Base-by-base conservation (phyloP, 2,329 filamentous ascomycete genomes). In the Teratosphaeria viscida region DNA sequence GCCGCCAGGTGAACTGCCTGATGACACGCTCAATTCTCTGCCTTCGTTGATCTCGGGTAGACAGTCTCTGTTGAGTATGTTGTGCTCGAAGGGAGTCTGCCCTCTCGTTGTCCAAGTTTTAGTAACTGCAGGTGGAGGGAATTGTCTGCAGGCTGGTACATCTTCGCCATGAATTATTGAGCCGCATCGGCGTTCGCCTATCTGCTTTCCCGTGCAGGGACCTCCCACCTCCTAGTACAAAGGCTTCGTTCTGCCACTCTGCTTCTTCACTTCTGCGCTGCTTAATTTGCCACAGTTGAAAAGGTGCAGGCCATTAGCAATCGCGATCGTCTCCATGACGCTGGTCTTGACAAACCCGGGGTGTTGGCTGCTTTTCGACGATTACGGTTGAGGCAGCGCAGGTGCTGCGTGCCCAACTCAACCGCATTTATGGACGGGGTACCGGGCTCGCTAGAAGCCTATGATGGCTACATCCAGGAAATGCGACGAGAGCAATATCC, bases 401-500 rank as follows among this genome's bases (percentile, higher is more conserved):
- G 34, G 47, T 26, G 8, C 35, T 2, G 53, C 58, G 14, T 16
- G 29, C 49, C 11, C 16, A 35, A 61, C 7, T 12, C 26, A 32
- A 14, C 11, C 26, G 19, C 34, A 11, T 19, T 19, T 14, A 32
- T 32, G 27, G 34, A 54, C n/a, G 27, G 12, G 4, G 16, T 34
- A 37, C 34, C 53, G 34, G 23, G 5, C n/a, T 32, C 53, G 32
- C n/a, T 29, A 10, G 62, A 62, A 8, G 64, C 59, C 26, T 71
- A 72, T 63, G 71, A 77, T 61, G 70, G 70, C n/a, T 73, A 78
- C 58, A 73, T 82, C 59, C 76, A 79, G 58, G 63, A 68, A 4
- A 78, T 82, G 63, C 74, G 79, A 55, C 68, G 71, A 29, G 66
- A 66, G 23, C 76, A 82, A 63, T 82, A 81, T 69, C 79, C 79